Base-by-base conservation (phyloP, 2,329 filamentous ascomycete genomes). In the Sporothrix protearum region DNA sequence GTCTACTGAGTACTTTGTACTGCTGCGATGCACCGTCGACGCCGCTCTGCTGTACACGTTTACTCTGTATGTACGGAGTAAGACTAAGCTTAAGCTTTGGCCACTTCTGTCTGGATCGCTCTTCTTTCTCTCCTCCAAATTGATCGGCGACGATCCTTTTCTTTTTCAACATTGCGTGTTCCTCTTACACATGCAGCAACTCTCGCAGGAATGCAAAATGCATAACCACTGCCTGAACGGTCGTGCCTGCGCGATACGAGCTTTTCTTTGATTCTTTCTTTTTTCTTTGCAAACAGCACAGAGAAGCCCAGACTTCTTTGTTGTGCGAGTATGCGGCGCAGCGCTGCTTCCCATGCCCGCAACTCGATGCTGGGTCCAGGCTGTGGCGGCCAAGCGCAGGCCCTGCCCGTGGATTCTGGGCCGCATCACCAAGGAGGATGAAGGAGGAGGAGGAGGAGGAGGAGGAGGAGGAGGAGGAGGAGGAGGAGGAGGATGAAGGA, bases 111-210 rank as follows among this genome's bases (percentile, higher is more conserved):
- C 28, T 57, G 28, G 49, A 8, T 28, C 22, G 12, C 14, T 33
- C 12, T 25, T 8, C 28, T 33, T 5, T 19, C 33, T 28, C 49
- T 28, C 49, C 22, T 8, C 22, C 7, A 47, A 47, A 64, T 39
- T 64, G 14, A 47, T 64, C 61, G 61, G 61, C 61, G 61, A 64
- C 61, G 47, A n/a, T 39, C 71, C 53, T 61, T 70, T 72, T 77
- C 74, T 69, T 75, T 75, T 59, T 28, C 47, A 30, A 10, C 14
- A 2, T 57, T 14, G 5, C 8, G n/a, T n/a, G n/a, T 36, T 53
- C 47, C 8, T 30, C 28, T 51, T 30, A 22, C 19, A 19, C 33
- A 4, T 36, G 33, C 8, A 39, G 28, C 55, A 59, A 59, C 55
- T 39, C 33, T 14, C 57, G 9, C n/a, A 63, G 57, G 57, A 63